Evolutionary conservation across 73 alveolate species (phyloP).

Genomic region (Paramecium biaurelia): DNA sequence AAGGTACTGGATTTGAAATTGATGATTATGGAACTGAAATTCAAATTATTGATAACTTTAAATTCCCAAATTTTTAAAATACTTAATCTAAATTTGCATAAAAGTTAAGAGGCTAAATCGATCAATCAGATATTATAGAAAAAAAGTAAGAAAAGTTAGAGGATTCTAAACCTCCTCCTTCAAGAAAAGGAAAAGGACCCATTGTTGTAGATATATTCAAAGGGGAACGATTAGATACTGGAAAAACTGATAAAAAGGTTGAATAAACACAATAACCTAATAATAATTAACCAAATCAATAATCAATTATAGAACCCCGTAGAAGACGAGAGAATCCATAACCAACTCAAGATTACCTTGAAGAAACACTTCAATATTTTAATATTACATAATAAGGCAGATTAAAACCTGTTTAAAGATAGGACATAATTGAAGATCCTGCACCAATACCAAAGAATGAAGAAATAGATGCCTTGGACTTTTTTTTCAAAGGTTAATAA

Average conservation of each 20-base stretch:
- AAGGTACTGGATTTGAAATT: constrained; percentile 74
- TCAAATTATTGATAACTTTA: constrained; percentile 21
- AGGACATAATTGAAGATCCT: constrained; percentile 4
- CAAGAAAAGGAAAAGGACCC: constrained; percentile 48
- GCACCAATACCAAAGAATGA: background rate
- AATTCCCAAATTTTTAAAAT: constrained; percentile 29
- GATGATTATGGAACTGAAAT: constrained; percentile 75
- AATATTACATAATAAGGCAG: constrained; percentile 85
- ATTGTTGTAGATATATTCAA: background rate
- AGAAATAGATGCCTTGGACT: constrained; percentile 30
- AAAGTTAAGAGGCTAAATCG: background rate
- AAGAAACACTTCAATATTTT: constrained; percentile 81
- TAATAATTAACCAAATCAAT: background rate
- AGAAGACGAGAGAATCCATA: background rate
- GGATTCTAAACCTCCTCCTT: constrained; percentile 47
- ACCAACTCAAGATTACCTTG: constrained; percentile 33
- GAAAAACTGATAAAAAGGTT: background rate
- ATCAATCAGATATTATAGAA: constrained; percentile 21
- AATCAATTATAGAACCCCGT: background rate
- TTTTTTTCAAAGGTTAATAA: constrained; percentile 13
- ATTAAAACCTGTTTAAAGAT: constrained; percentile 66
- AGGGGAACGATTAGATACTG: constrained; percentile 36
- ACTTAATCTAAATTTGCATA: background rate
- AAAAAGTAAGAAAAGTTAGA: constrained; percentile 4
- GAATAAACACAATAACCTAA: background rate